A percentile compares a stretch with the other conserved stretches of the same genome.
These are phyloP conservation scores for Pleurotus salmoneostramineus DNA, from an alignment of 768 basidiomycete species.

Conservation along the genomic window DNA sequence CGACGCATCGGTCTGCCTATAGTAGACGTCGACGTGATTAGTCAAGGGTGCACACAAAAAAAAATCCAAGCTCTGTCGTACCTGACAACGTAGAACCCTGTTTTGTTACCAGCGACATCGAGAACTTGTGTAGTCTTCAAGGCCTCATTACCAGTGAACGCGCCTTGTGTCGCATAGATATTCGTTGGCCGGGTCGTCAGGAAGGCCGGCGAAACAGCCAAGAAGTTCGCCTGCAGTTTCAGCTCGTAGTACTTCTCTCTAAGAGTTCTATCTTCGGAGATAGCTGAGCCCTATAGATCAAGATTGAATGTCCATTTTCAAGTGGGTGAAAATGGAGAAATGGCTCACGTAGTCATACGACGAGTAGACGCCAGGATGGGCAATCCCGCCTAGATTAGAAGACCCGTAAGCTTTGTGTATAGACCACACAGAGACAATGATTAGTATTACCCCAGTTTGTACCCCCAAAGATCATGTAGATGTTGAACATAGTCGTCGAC, in stretches of 20 bases:
- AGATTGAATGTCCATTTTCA: not conserved
- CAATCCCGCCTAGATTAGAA: conserved; percentile 23
- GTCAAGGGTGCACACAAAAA: not conserved
- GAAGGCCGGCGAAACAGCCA: conserved; percentile 46
- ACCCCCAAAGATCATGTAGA: conserved; percentile 51
- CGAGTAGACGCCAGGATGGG: conserved; percentile 37
- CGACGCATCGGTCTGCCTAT: conserved; percentile 37
- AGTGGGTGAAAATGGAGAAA: not conserved
- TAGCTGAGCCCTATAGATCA: conserved; percentile 36
- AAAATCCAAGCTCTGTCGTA: conserved; percentile 8
- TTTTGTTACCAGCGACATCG: conserved; percentile 42
- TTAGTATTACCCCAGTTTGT: conserved; percentile 50
- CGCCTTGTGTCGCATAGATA: conserved; percentile 31
- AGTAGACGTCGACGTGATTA: not conserved
- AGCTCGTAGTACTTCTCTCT: conserved; percentile 53
- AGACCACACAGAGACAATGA: not conserved
- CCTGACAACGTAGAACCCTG: conserved; percentile 45
- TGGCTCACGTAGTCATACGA: conserved; percentile 38
- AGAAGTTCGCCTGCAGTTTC: conserved; percentile 48
- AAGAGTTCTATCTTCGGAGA: conserved; percentile 47
- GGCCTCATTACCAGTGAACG: conserved; percentile 45
- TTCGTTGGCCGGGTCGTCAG: conserved; percentile 44
- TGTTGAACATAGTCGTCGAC: conserved; percentile 42
- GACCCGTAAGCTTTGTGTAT: not conserved
- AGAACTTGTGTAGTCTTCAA: conserved; percentile 46